Base-by-base conservation (phyloP, 805 yeast genomes). In the Hanseniaspora hatyaiensis region DNA sequence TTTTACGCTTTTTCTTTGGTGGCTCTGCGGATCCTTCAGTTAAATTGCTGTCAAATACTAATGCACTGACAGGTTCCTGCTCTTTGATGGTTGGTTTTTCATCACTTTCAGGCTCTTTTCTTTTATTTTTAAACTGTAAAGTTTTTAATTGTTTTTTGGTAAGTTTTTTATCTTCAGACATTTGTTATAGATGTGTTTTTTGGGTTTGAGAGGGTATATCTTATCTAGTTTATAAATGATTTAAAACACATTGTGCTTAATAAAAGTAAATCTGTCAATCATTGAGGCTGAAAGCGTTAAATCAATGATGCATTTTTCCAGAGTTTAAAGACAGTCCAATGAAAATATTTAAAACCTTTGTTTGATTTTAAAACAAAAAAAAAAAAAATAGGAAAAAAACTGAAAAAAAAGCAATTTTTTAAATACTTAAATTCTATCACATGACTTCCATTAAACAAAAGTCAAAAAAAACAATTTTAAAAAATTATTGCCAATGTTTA, bases 1-100 rank as follows among this genome's bases (percentile, higher is more conserved):
- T 79, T 61, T 82, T 80, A 54, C 89, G 68, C 61, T 77, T 81
- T 68, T 80, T 81, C 56, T 69, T 71, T 5, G 65, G 68, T 12
- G 62, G 64, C 38, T 65, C 72, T 40, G 59, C 69, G 20, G 52
- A 60, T 31, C 51, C 57, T 8, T 51, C 55, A 15, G 53, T 52
- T 13, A n/a, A n/a, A n/a, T n/a, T n/a, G n/a, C n/a, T n/a, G n/a
- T 47, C 46, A 19, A 29, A 6, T 29, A 36, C 34, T 44, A 30
- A 49, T 45, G 23, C 37, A 26, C 40, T 55, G 40, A 53, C 52
- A 18, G 49, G 13, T n/a, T 11, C 34, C 16, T n/a, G 3, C 15
- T 12, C 44, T 8, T 26, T 26, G 6, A 11, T 26, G 6, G 29
- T 26, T 26, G 29, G 6, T 43, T 54, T 52, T 19, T 53, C 56